phyloP scores from a whole-genome alignment of 345 rosid species.

The Eucalyptus pauciflora region DNA sequence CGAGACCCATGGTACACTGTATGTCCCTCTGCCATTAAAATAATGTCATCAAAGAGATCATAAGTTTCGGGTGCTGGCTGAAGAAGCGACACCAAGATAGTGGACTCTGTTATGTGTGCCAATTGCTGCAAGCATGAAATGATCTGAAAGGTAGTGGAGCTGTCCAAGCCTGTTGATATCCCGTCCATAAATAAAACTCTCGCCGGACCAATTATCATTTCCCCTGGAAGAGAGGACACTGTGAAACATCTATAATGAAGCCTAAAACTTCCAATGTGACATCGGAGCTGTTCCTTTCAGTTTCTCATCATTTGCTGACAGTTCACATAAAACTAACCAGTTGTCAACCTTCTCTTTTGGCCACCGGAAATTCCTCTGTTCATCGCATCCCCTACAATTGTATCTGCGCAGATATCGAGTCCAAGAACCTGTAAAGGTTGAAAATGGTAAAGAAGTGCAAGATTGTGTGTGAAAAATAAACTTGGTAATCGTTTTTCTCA shows the following conservation, averaged over 20 bases:
- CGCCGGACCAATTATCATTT: slow-evolving; percentile 64
- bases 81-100: slow-evolving; percentile 52
- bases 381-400: not conserved
- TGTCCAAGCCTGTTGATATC: slow-evolving; percentile 68
- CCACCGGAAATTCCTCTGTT: slow-evolving; percentile 6
- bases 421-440: not conserved
- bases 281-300: not conserved
- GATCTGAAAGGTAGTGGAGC: slow-evolving; percentile 65
- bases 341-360: slow-evolving; percentile 4
- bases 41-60: slow-evolving; percentile 59
- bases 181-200: slow-evolving; percentile 78
- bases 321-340: not conserved
- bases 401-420: not conserved
- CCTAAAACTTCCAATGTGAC: not conserved
- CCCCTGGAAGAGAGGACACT: slow-evolving; percentile 17
- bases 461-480: not conserved
- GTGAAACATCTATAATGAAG: not conserved
- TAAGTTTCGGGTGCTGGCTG: slow-evolving; percentile 75
- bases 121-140: slow-evolving; percentile 53
- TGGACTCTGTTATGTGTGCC: slow-evolving; percentile 40
- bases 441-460: not conserved
- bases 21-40: slow-evolving; percentile 58
- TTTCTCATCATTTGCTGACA: not conserved
- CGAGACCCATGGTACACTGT: slow-evolving; percentile 63
- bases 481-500: not conserved